These are phyloP conservation scores for Phyllosticta capitalensis DNA, from an alignment of 2,329 filamentous ascomycete species.

Conservation along the genomic window DNA sequence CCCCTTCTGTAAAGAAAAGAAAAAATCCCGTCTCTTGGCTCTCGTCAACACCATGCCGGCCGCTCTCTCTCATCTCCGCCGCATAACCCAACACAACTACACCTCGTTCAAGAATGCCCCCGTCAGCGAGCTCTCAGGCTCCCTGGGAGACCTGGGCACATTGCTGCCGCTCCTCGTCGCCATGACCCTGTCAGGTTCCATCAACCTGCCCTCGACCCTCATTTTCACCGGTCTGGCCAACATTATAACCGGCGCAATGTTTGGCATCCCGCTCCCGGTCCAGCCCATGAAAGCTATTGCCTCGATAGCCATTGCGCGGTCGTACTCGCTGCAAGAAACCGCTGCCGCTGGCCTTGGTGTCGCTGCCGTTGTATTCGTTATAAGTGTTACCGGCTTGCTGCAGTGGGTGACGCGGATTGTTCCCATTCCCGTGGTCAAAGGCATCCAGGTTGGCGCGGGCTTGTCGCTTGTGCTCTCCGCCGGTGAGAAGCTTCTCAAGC, in stretches of 20 bases:
- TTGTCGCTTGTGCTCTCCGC: conserved; percentile 73
- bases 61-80: conserved; percentile 16
- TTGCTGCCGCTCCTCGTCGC: conserved; percentile 83
- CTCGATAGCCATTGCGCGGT: conserved; percentile 69
- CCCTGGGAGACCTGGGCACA: conserved; percentile 81
- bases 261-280: conserved; percentile 83
- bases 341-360: conserved; percentile 80
- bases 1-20: neutral
- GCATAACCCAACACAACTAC: conserved; percentile 40
- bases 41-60: conserved; percentile 1
- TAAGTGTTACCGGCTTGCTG: conserved; percentile 73
- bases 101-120: conserved; percentile 46
- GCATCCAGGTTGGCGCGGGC: conserved; percentile 88
- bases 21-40: neutral
- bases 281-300: conserved; percentile 90
- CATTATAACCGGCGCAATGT: conserved; percentile 67
- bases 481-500: conserved; percentile 56
- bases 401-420: conserved; percentile 63
- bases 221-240: conserved; percentile 86
- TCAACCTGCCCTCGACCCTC: conserved; percentile 73
- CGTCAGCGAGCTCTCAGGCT: conserved; percentile 74
- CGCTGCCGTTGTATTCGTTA: conserved; percentile 59
- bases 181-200: conserved; percentile 65
- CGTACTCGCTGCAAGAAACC: conserved; percentile 58
- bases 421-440: conserved; percentile 82